These are phyloP conservation scores for Rhizopogon vulgaris DNA, from an alignment of 768 basidiomycete species.

Conservation along the genomic window DNA sequence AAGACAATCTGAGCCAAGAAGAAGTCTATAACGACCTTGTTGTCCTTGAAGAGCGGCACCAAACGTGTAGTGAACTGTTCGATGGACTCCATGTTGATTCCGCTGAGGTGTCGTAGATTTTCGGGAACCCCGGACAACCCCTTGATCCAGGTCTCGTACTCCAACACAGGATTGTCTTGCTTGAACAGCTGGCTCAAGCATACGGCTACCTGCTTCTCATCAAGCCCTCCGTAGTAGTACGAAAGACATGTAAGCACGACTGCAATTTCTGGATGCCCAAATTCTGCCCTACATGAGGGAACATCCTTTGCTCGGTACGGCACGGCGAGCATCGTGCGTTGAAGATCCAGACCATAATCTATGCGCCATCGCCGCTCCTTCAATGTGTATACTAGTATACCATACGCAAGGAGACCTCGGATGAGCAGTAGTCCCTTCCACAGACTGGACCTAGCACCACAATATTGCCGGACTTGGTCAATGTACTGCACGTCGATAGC, in stretches of 20 bases:
- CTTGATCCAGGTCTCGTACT: conserved; percentile 37
- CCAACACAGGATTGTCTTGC: conserved; percentile 33
- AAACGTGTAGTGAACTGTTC: conserved; percentile 24
- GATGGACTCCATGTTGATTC: conserved; percentile 37
- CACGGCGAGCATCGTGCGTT: conserved; percentile 41
- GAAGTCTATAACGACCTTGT: conserved; percentile 38
- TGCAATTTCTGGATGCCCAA: conserved; percentile 47
- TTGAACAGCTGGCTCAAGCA: conserved; percentile 34
- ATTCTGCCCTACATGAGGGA: conserved; percentile 40
- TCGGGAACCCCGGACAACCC: conserved; percentile 18
- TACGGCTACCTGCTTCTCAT: conserved; percentile 27
- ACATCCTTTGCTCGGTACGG: conserved; percentile 51
- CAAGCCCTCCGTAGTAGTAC: conserved; percentile 45
- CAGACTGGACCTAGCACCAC: conserved; percentile 8
- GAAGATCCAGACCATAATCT: conserved; percentile 41
- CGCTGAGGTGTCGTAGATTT: conserved; percentile 25
- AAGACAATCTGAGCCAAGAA: conserved; percentile 42
- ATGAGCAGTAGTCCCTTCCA: conserved; percentile 37
- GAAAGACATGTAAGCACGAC: conserved; percentile 40
- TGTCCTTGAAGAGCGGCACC: conserved; percentile 30
- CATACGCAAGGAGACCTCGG: conserved; percentile 38
- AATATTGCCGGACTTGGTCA: conserved; percentile 8
- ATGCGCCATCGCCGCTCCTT: conserved; percentile 42
- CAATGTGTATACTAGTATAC: conserved; percentile 34
- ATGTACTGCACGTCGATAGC: conserved; percentile 1